These are phyloP conservation scores for Auricularia heimuer DNA, from an alignment of 768 basidiomycete genomes.

Conservation along the genomic window DNA sequence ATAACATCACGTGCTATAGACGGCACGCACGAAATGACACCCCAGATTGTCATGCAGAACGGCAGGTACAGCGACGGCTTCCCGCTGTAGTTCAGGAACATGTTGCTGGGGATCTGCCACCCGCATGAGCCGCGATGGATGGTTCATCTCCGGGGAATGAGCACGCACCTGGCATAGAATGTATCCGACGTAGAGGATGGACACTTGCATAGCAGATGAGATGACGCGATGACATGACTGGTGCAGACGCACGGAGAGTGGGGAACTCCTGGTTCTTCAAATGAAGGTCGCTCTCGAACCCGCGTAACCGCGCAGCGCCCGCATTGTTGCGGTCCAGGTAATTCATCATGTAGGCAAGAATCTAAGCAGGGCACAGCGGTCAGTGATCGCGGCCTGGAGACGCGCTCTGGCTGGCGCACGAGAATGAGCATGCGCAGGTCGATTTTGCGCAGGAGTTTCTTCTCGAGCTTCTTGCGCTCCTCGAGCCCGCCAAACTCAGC, in stretches of 20 bases:
- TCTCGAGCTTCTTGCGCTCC: constrained; percentile 38
- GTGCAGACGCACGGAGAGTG: constrained; percentile 28
- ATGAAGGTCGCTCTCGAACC: constrained; percentile 59
- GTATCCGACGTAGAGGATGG: constrained; percentile 3
- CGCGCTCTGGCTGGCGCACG: background rate
- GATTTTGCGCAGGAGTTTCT: constrained; percentile 43
- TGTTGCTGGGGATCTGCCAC: constrained; percentile 37
- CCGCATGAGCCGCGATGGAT: background rate
- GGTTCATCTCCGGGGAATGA: background rate
- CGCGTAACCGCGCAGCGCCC: constrained; percentile 59
- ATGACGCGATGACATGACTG: background rate
- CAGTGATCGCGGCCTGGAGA: background rate
- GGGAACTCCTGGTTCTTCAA: constrained; percentile 55
- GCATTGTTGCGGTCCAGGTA: background rate
- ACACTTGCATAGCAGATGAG: background rate
- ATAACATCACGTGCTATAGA: constrained; percentile 22
- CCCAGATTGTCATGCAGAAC: constrained; percentile 62
- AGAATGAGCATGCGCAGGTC: constrained; percentile 37
- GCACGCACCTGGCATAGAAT: background rate
- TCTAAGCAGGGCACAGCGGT: background rate
- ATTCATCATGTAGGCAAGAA: constrained; percentile 29
- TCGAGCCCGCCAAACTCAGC: constrained; percentile 42
- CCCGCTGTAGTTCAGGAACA: constrained; percentile 58
- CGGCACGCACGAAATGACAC: constrained; percentile 35
- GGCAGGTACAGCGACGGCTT: constrained; percentile 62